Conservation (phyloP, 805 yeast genomes). For the Brettanomyces nanus region DNA sequence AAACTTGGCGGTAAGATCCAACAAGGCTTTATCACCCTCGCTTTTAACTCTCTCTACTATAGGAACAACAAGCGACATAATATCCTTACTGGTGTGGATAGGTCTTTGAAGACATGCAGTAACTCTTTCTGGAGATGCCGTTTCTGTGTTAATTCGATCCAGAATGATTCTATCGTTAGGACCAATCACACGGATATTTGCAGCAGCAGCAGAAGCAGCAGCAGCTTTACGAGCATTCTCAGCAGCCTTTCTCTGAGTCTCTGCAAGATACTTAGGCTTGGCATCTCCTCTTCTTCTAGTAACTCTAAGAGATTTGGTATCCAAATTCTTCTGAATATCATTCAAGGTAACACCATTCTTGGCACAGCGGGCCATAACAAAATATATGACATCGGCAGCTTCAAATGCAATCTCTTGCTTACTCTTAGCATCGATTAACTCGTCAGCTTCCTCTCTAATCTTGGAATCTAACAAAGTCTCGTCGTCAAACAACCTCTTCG, state of each 20-base stretch:
- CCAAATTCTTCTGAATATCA: slow-evolving; percentile 81
- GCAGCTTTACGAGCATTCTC: slow-evolving; percentile 7
- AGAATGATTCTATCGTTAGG: slow-evolving; percentile 37
- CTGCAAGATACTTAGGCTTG: slow-evolving; percentile 60
- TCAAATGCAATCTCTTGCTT: slow-evolving; percentile 83
- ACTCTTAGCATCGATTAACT: slow-evolving; percentile 73
- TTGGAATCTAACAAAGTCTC: slow-evolving; percentile 70
- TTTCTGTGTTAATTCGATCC: slow-evolving; percentile 37
- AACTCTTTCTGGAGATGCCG: slow-evolving; percentile 37
- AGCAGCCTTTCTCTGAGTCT: slow-evolving; percentile 9
- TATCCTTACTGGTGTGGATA: slow-evolving; percentile 88
- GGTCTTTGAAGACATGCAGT: slow-evolving; percentile 75
- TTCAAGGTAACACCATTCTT: slow-evolving; percentile 69
- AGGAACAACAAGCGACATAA: slow-evolving; percentile 88
- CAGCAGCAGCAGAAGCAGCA: slow-evolving; percentile 10
- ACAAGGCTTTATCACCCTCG: slow-evolving; percentile 78
- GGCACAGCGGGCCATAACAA: slow-evolving; percentile 44
- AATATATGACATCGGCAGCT: slow-evolving; percentile 79
- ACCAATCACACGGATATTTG: slow-evolving; percentile 17
- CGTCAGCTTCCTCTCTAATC: slow-evolving; percentile 94
- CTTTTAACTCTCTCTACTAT: slow-evolving; percentile 70
- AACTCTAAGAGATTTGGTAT: slow-evolving; percentile 75
- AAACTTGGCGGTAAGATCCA: slow-evolving; percentile 87
- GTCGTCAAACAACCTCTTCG: slow-evolving; percentile 80
- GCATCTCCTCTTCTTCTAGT: slow-evolving; percentile 96